Percentiles rank a stretch among this genome's conserved stretches.
phyloP scores from a whole-genome alignment of 805 yeast genomes.

The Candida silvicultrix region DNA sequence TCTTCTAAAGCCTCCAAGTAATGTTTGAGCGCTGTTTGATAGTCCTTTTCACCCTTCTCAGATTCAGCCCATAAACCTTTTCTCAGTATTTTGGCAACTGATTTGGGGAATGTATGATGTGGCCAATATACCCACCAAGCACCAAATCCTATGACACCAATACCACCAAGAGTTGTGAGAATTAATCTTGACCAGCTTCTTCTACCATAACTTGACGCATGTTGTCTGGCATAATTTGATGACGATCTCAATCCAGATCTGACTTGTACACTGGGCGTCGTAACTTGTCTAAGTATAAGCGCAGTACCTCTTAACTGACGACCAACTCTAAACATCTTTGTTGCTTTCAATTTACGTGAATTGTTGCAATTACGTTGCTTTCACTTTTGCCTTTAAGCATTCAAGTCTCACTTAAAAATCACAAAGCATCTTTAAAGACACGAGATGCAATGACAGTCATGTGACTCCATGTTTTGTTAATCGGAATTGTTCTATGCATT shows the following conservation, averaged over 20 bases:
- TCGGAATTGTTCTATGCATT: no score
- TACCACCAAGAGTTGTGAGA: constrained; percentile 16
- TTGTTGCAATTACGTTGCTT: no score
- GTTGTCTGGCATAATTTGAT: constrained; percentile 8
- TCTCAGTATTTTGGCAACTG: constrained; percentile 67
- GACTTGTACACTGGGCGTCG: not conserved
- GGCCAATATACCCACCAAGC: constrained; percentile 51
- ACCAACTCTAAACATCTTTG: not conserved
- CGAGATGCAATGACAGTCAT: no score
- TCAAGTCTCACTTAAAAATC: no score
- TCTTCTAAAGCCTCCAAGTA: constrained; percentile 71
- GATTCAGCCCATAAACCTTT: constrained; percentile 82
- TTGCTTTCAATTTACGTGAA: no score
- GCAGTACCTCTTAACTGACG: not conserved
- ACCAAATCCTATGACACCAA: constrained; percentile 20
- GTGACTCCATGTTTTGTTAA: no score
- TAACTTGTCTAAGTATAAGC: not conserved
- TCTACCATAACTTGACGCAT: not conserved
- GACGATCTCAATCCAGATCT: constrained; percentile 2
- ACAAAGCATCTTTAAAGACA: no score
- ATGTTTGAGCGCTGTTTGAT: constrained; percentile 57
- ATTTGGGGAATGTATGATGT: constrained; percentile 57
- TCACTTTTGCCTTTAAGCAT: no score
- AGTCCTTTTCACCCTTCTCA: constrained; percentile 50
- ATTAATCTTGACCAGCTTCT: constrained; percentile 14